Evolutionary conservation across 495 filamentous ascomycete species (phyloP), one percentile per base, ranked within the genome.

Genomic region (Extremus antarcticus): DNA sequence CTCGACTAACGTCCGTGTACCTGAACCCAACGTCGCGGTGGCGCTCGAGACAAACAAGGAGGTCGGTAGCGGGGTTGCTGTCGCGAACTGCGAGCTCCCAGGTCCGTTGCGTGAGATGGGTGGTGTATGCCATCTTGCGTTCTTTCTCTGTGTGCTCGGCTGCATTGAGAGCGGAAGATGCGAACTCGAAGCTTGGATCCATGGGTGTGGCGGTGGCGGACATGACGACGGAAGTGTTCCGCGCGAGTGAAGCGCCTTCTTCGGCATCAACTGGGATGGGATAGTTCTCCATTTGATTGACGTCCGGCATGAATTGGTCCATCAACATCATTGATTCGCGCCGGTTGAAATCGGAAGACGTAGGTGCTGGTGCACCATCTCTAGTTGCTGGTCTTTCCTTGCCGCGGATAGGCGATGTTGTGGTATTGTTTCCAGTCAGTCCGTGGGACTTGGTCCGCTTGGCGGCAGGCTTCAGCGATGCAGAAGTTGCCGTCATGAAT

Each of bases 11-110:
- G 65, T 99, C 92, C 17, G 94, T 90, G 63, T 99, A 99, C 25
- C 90, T 81, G 70, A 99, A 99, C 0, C 92, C 92, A 61, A 99
- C 95, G 0, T 87, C 82, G 60, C 94, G 86, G 10, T 86, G 80
- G 19, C 94, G 83, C 68, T 99, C 92, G 15, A 99, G 72, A 65
- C 92, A 99, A 11, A 95, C 86, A 1, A 99, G 73, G 10, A 99
- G 70, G 68, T 99, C 92, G 13, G 94, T 85, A 1, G 91, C 90
- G 0, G 92, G 94, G 66, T 99, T 97, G 17, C 91, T 90, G 51
- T 89, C 84, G 1, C 83, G 83, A 0, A 90, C 96, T 9, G 94
- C 88, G n/a, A 90, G 77, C 47, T 90, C 85, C 92, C 92, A 99
- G 56, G 95, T 96, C 10, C 84, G 83, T 61, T 88, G 84, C 1